Conservation (phyloP, 83 land plant genomes). For the Thuja plicata region DNA sequence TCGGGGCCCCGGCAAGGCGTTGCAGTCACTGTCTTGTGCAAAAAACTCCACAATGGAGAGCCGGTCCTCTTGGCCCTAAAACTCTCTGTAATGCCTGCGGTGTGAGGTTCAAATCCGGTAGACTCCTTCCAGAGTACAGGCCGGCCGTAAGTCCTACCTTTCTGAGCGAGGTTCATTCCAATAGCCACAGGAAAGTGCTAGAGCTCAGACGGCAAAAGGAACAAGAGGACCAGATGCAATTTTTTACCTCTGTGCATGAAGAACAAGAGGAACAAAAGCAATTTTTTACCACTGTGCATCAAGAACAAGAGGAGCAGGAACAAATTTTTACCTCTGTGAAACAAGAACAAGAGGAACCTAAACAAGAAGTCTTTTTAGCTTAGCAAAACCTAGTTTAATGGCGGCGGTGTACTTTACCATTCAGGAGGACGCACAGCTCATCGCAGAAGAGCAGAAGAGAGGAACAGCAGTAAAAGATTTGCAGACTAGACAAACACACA, state of each 20-base stretch:
- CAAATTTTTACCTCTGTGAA: no score
- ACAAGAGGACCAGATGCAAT: background rate
- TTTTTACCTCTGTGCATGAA: no score
- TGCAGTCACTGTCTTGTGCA: constrained; percentile 72
- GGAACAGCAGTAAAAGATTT: background rate
- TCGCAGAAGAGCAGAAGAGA: background rate
- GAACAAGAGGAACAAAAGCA: background rate
- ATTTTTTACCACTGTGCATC: no score
- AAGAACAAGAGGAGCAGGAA: no score
- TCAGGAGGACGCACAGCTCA: background rate
- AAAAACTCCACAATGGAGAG: constrained; percentile 89
- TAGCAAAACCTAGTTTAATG: background rate
- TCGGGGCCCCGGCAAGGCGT: constrained; percentile 25
- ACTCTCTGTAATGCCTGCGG: constrained; percentile 92
- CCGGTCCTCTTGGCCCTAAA: constrained; percentile 81
- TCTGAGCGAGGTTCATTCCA: constrained; percentile 69
- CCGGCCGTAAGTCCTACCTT: constrained; percentile 89
- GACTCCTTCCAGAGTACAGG: constrained; percentile 83
- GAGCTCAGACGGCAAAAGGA: constrained; percentile 79
- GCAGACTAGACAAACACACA: background rate
- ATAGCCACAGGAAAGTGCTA: constrained; percentile 84
- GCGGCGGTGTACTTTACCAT: background rate
- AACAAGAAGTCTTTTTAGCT: background rate
- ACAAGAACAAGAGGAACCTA: background rate
- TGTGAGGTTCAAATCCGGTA: constrained; percentile 84